Evolutionary conservation across 164 flowering plant species (phyloP).

Genomic region (Magnolia sinica): DNA sequence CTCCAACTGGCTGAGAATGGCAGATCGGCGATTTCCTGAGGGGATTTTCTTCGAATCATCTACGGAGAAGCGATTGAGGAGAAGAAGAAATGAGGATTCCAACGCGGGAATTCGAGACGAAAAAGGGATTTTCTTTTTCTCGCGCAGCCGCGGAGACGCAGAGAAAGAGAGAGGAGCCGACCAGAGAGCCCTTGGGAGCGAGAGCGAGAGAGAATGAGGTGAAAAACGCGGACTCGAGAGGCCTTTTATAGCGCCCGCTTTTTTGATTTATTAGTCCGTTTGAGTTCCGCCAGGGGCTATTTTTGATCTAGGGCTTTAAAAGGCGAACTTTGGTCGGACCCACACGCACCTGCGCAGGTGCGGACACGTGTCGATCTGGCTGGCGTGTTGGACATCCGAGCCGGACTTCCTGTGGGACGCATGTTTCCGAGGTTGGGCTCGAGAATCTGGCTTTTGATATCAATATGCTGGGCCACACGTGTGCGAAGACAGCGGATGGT

Average conservation of each 20-base stretch:
- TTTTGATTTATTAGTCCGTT: slow-evolving; percentile 1
- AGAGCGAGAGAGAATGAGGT: background rate
- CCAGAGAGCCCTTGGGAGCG: background rate
- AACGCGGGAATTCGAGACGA: background rate
- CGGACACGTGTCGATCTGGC: too few relatives aligned
- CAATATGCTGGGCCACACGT: too few relatives aligned
- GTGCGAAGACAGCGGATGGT: too few relatives aligned
- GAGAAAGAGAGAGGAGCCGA: background rate
- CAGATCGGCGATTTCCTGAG: background rate
- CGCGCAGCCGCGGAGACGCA: background rate
- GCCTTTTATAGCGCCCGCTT: slow-evolving; percentile 3
- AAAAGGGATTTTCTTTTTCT: background rate
- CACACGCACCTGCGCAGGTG: too few relatives aligned
- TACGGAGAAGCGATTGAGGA: background rate
- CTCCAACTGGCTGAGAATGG: background rate
- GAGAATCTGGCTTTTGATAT: too few relatives aligned
- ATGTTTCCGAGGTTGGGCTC: too few relatives aligned
- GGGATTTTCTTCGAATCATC: background rate
- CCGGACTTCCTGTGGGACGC: background rate
- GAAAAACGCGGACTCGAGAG: slow-evolving; percentile 2
- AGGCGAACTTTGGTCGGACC: background rate
- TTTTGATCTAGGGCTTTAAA: background rate
- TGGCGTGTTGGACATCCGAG: background rate
- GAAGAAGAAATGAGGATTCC: background rate
- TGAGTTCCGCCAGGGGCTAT: background rate